Conservation (phyloP, 768 basidiomycete genomes). For the Hygrocybe coccinea region DNA sequence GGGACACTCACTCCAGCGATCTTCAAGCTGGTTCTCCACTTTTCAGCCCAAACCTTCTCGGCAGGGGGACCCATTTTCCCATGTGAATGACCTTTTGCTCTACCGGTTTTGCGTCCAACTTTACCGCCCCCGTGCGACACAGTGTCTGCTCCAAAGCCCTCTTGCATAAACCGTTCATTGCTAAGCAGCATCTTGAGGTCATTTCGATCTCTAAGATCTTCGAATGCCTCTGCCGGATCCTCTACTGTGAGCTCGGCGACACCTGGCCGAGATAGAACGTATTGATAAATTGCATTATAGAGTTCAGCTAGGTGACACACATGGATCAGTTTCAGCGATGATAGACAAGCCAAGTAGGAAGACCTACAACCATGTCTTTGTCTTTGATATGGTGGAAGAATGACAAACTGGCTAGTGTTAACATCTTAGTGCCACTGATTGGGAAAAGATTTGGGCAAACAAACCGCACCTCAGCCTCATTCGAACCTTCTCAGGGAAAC, state of each 20-base stretch:
- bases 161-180: conserved; percentile 60
- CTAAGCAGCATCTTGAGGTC: conserved; percentile 77
- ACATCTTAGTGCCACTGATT: background rate
- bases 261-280: conserved; percentile 57
- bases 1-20: conserved; percentile 68
- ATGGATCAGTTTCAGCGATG: background rate
- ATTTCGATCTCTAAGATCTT: conserved; percentile 89
- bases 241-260: conserved; percentile 95
- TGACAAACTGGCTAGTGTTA: conserved; percentile 79
- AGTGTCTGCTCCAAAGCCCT: conserved; percentile 53
- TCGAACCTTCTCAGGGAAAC: conserved; percentile 86
- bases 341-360: background rate
- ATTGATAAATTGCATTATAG: conserved; percentile 80
- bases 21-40: conserved; percentile 78
- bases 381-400: conserved; percentile 84
- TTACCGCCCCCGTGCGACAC: conserved; percentile 49
- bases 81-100: conserved; percentile 26
- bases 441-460: background rate
- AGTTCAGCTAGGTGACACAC: conserved; percentile 58
- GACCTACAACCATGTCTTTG: conserved; percentile 84
- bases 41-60: conserved; percentile 72
- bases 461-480: conserved; percentile 71
- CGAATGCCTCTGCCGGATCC: conserved; percentile 96
- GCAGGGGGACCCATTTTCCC: conserved; percentile 76
- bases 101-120: conserved; percentile 42